These are phyloP conservation scores for Pilaira anomala DNA, from an alignment of 192 early-diverging fungal genomes.

Conservation along the genomic window DNA sequence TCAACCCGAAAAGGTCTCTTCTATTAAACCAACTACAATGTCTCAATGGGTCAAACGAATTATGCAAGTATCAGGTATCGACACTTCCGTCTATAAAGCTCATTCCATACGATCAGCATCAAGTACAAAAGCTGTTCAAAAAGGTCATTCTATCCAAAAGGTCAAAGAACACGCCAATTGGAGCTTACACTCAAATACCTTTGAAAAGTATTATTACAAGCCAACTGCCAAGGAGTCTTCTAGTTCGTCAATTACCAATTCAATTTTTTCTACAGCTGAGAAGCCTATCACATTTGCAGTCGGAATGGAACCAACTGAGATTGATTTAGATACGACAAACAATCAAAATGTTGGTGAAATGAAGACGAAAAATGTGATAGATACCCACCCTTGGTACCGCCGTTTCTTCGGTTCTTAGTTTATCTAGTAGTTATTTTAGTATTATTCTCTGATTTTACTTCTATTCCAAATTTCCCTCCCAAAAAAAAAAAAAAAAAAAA, in stretches of 20 bases:
- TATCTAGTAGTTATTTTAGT: too few species aligned
- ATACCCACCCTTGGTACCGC: neutral
- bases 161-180: conserved; percentile 14
- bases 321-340: too few species aligned
- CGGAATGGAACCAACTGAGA: too few species aligned
- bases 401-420: too few species aligned
- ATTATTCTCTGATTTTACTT: too few species aligned
- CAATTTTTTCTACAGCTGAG: too few species aligned
- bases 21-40: neutral
- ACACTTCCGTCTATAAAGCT: neutral
- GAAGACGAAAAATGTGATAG: neutral
- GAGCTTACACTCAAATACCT: neutral
- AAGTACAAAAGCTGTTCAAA: conserved; percentile 6
- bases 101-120: conserved; percentile 1
- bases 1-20: neutral
- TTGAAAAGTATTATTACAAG: conserved; percentile 11
- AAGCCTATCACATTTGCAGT: too few species aligned
- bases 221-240: too few species aligned
- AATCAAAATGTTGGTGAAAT: neutral
- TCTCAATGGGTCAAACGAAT: neutral
- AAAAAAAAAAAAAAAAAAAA: too few species aligned
- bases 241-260: too few species aligned
- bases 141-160: neutral
- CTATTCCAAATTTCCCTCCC: too few species aligned
- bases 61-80: neutral